Conservation (phyloP, 768 basidiomycete genomes). For the Vishniacozyma victoriae region DNA sequence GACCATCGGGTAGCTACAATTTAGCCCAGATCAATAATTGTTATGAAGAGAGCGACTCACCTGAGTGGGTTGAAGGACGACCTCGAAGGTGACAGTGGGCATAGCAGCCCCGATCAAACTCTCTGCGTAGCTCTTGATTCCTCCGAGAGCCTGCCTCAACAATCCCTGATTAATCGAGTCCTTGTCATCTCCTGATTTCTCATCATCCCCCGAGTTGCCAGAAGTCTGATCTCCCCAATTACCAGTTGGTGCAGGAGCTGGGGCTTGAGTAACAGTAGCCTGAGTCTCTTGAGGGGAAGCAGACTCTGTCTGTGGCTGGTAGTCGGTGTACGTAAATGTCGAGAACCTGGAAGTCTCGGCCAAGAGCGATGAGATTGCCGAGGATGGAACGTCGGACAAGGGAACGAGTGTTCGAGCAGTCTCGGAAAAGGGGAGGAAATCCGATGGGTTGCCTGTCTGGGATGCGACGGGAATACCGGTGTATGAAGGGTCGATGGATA, state of each 20-base stretch:
- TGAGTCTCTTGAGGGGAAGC: no score
- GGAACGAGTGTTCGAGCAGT: neutral
- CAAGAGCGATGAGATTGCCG: neutral
- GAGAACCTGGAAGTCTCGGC: neutral
- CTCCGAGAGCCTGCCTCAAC: constrained; percentile 24
- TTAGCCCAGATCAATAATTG: neutral
- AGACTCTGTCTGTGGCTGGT: neutral
- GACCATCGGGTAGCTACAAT: constrained; percentile 40
- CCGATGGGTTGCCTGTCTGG: neutral
- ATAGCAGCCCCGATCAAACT: constrained; percentile 22
- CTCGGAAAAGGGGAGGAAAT: neutral
- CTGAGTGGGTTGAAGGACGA: constrained; percentile 43
- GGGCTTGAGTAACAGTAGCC: neutral
- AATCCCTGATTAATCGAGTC: neutral
- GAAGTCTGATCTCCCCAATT: neutral
- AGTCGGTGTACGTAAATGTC: neutral
- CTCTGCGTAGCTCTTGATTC: constrained; percentile 20
- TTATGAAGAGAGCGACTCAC: constrained; percentile 32
- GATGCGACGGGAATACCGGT: neutral
- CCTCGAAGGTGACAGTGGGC: constrained; percentile 43
- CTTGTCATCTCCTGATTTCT: neutral
- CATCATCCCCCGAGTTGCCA: neutral
- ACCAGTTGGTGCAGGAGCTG: neutral
- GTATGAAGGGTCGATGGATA: no score
- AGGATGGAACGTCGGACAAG: neutral